phyloP scores from a whole-genome alignment of 345 rosid species.

The Boechera stricta region DNA sequence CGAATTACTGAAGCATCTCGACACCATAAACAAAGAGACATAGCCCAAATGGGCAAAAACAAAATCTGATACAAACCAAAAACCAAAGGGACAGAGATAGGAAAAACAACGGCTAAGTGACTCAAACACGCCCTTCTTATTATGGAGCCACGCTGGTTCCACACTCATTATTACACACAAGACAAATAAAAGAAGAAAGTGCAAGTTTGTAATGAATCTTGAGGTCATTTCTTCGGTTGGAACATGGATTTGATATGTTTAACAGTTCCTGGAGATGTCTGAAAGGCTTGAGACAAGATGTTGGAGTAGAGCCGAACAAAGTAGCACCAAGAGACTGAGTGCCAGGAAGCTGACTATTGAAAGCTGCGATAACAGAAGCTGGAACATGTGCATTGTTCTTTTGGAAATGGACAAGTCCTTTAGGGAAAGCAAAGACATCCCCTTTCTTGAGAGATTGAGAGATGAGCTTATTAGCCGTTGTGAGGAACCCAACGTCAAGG shows the following conservation, averaged over 20 bases:
- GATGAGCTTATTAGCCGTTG: slow-evolving; percentile 55
- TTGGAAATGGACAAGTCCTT: slow-evolving; percentile 67
- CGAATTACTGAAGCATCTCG: too few species aligned
- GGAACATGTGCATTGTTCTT: slow-evolving; percentile 51
- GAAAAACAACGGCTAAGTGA: too few species aligned
- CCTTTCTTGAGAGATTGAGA: slow-evolving; percentile 63
- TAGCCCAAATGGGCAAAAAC: too few species aligned
- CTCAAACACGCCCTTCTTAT: too few species aligned
- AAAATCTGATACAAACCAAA: too few species aligned
- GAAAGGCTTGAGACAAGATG: slow-evolving; percentile 62
- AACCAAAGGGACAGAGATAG: too few species aligned
- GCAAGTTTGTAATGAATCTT: not conserved
- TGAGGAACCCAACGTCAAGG: slow-evolving; percentile 63
- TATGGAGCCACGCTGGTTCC: too few species aligned
- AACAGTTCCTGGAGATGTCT: slow-evolving; percentile 47
- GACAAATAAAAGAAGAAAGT: not conserved
- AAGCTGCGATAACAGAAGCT: slow-evolving; percentile 58
- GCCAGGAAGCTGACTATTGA: slow-evolving; percentile 69
- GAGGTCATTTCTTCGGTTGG: slow-evolving; percentile 52
- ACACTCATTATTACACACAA: not conserved
- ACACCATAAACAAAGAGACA: too few species aligned
- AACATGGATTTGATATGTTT: slow-evolving; percentile 53
- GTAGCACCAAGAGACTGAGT: slow-evolving; percentile 58
- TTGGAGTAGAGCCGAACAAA: slow-evolving; percentile 53
- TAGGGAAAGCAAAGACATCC: slow-evolving; percentile 65